phyloP scores from a whole-genome alignment of 352 stramenopile genomes.

The Globisporangium nunn region DNA sequence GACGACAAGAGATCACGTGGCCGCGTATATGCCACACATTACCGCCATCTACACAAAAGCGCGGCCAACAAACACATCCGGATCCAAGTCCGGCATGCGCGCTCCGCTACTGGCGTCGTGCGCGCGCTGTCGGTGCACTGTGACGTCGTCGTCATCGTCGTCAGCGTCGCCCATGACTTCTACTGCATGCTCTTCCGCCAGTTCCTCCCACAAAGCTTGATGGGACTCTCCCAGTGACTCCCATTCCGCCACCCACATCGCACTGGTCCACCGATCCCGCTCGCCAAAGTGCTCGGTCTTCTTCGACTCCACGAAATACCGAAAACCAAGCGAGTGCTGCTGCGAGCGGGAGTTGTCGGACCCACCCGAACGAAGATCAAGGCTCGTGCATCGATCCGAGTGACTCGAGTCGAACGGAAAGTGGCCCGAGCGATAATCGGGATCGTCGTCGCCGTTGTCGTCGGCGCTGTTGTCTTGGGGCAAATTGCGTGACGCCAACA shows the following conservation, averaged over 20 bases:
- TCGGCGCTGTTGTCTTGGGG: slow-evolving; percentile 7
- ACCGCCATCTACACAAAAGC: slow-evolving; percentile 10
- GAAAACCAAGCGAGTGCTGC: slow-evolving; percentile 13
- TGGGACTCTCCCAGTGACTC: slow-evolving; percentile 14
- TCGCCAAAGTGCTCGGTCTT: slow-evolving; percentile 8
- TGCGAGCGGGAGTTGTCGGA: too few relatives aligned
- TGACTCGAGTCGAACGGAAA: neutral
- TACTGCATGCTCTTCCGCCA: slow-evolving; percentile 12
- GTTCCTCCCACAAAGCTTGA: slow-evolving; percentile 24
- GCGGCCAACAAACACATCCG: slow-evolving; percentile 11
- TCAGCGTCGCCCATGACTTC: slow-evolving; percentile 2
- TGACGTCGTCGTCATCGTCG: neutral
- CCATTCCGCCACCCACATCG: slow-evolving; percentile 24
- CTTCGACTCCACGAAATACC: slow-evolving; percentile 23
- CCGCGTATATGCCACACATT: too few relatives aligned
- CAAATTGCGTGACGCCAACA: slow-evolving; percentile 11
- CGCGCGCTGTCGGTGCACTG: neutral
- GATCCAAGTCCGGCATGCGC: slow-evolving; percentile 13
- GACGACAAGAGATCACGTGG: too few relatives aligned
- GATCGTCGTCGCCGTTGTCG: neutral
- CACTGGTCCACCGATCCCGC: slow-evolving; percentile 16
- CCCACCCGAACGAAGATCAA: neutral
- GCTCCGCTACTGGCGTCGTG: too few relatives aligned
- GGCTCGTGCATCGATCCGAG: neutral
- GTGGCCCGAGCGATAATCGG: neutral